Conservation (phyloP, 2,329 filamentous ascomycete genomes). For the Magnaporthales sp. region DNA sequence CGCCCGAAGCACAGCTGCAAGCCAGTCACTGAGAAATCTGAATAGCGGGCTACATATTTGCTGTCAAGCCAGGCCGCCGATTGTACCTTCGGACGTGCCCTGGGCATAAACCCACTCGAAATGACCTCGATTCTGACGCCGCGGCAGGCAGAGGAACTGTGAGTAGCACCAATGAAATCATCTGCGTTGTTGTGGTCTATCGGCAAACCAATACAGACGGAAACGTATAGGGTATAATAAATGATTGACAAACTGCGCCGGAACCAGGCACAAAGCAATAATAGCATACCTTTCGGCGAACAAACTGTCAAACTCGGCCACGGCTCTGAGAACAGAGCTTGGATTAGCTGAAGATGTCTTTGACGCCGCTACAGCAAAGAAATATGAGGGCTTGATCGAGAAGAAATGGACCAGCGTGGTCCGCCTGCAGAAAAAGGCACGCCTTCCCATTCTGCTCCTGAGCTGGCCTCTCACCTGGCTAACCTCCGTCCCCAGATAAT, state of each 20-base stretch:
- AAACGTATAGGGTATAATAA: constrained; percentile 7
- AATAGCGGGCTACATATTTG: neutral
- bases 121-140: constrained; percentile 72
- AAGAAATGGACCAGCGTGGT: constrained; percentile 99
- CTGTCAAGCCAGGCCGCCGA: neutral
- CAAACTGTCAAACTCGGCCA: constrained; percentile 60
- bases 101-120: constrained; percentile 12
- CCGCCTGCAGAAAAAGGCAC: constrained; percentile 86
- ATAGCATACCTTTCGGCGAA: constrained; percentile 77
- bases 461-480: no score
- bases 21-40: neutral
- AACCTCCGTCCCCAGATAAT: constrained; percentile 59
- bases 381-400: constrained; percentile 88
- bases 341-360: constrained; percentile 61
- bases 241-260: neutral
- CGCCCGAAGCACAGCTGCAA: constrained; percentile 3
- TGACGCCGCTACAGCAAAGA: constrained; percentile 76
- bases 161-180: constrained; percentile 27
- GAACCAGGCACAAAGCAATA: constrained; percentile 76
- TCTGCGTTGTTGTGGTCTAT: neutral
- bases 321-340: constrained; percentile 69
- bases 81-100: neutral
- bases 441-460: constrained; percentile 9
- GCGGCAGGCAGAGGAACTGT: constrained; percentile 85
- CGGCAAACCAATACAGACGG: constrained; percentile 13